phyloP scores from a whole-genome alignment of 2,329 filamentous ascomycete genomes.

The Paraphoma sp. region DNA sequence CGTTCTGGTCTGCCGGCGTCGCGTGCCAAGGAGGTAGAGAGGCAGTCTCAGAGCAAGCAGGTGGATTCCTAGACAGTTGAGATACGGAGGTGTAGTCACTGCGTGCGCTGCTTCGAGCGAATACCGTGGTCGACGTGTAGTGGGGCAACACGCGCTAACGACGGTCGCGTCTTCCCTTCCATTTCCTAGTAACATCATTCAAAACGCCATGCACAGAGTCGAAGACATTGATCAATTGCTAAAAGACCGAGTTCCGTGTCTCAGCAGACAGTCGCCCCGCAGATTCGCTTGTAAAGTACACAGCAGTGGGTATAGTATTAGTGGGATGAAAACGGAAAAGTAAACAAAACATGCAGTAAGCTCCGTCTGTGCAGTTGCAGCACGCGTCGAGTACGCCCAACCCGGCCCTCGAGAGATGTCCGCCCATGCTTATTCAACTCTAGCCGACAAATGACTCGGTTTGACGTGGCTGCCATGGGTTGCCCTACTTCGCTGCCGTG shows the following conservation, averaged over 20 bases:
- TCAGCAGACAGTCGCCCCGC: conserved; percentile 1
- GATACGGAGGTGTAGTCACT: no score
- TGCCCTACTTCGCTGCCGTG: conserved; percentile 23
- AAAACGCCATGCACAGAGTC: background rate
- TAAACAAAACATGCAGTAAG: conserved; percentile 4
- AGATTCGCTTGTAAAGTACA: conserved; percentile 23
- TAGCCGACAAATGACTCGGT: no score
- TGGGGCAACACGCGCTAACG: background rate
- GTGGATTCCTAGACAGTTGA: no score
- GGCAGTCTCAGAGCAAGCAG: no score
- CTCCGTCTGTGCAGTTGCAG: no score
- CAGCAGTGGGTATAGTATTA: conserved; percentile 44
- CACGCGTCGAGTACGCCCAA: no score
- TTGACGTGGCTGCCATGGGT: no score
- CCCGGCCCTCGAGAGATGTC: no score
- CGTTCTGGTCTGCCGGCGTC: background rate
- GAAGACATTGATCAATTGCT: background rate
- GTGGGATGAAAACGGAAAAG: conserved; percentile 22
- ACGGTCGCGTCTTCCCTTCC: background rate
- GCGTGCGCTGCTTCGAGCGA: no score
- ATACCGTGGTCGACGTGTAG: background rate
- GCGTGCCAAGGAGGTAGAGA: background rate
- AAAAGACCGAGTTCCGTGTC: background rate
- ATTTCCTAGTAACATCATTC: background rate
- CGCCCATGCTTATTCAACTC: no score